Evolutionary conservation across 768 basidiomycete species (phyloP), one percentile per base, ranked within the genome.

Genomic region (Cyclocybe aegerita): DNA sequence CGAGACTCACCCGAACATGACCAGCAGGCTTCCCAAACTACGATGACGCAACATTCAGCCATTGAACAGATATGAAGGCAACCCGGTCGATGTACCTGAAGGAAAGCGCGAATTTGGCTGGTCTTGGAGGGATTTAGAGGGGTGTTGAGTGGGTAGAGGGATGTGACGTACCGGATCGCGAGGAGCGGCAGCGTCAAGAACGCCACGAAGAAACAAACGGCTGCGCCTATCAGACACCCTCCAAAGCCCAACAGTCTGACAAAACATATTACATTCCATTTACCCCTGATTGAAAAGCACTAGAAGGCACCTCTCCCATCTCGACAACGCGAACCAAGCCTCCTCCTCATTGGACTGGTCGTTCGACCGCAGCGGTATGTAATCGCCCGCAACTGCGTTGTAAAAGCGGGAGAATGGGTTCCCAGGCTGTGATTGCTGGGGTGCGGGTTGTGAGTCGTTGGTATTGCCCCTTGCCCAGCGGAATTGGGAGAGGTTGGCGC

Each of bases 281-380:
- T 17, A 42, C 31, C 10, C 6, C 10, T 8, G 23, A 5, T 23
- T 17, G 8, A 7, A 41, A 16, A 37, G 3, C 9, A 6, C 35
- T 10, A n/a, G 46, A 41, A 46, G 72, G 56, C 63, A 88, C 88
- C 95, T 79, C 66, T 98, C 96, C 96, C 96, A 98, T 69, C 94
- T 78, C 46, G 88, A 88, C 35, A 95, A 71, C 38, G 90, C 88
- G 69, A 97, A 92, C 79, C 88, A 96, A 2, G 96, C 95, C 63
- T 98, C 93, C 59, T 98, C 96, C 66, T 99, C 95, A 67, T 93
- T 93, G 30, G 88, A 87, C 39, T 83, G 78, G 57, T 93, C 92
- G 54, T 64, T 81, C 2, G 88, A 89, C 36, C 92, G 78, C 53
- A 98, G 72, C 0, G 96, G 97, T 42, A 98, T 84, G 62, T 97